Conservation (phyloP, 2,329 filamentous ascomycete species). For the Clonostachys chloroleuca region DNA sequence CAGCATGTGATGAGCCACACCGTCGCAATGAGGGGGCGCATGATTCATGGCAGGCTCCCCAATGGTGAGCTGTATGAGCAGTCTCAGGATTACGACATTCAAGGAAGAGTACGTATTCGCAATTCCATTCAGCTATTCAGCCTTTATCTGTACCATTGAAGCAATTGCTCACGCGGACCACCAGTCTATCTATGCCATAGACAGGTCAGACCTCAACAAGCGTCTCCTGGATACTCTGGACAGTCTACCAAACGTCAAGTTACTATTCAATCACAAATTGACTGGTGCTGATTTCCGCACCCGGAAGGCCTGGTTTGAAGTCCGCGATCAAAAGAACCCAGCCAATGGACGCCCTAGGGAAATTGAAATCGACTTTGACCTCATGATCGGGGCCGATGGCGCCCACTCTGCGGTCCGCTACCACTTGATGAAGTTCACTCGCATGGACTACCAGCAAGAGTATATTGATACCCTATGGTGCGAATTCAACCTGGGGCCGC, state of each 20-base stretch:
- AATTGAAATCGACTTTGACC: constrained; percentile 81
- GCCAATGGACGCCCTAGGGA: constrained; percentile 52
- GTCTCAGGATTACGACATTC: constrained; percentile 85
- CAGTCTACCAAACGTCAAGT: constrained; percentile 78
- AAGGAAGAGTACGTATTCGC: constrained; percentile 64
- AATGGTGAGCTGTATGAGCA: constrained; percentile 70
- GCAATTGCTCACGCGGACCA: background rate
- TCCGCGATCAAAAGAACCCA: constrained; percentile 26
- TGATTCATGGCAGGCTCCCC: constrained; percentile 77
- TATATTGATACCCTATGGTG: constrained; percentile 98
- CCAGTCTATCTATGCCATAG: constrained; percentile 82
- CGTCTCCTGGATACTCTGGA: constrained; percentile 80
- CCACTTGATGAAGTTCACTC: constrained; percentile 92
- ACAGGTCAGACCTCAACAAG: constrained; percentile 79
- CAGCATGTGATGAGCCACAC: constrained; percentile 71
- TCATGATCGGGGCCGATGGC: constrained; percentile 91
- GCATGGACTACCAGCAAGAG: constrained; percentile 87
- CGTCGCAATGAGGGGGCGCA: constrained; percentile 91
- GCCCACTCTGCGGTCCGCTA: constrained; percentile 89
- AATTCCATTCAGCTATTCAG: background rate
- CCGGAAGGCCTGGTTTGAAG: constrained; percentile 85
- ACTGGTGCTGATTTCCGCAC: constrained; percentile 80
- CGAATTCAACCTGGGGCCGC: constrained; percentile 77
- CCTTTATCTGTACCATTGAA: constrained; percentile 6
- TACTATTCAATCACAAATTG: constrained; percentile 92